Evolutionary conservation across 2,329 filamentous ascomycete species (phyloP).

Genomic region (Verticillium zaregamsianum): DNA sequence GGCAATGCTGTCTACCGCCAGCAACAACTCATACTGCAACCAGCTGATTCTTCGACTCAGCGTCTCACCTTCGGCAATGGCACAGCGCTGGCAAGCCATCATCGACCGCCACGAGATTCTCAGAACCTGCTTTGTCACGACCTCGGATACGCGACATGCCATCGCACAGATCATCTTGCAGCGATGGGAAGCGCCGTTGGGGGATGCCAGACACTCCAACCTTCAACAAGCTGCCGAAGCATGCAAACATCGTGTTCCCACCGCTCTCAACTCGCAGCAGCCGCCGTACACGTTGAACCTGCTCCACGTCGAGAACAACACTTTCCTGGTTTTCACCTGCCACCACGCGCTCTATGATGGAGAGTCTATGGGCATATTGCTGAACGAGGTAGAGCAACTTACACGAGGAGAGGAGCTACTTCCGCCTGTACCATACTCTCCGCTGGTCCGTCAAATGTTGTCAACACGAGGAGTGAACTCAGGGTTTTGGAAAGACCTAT

Average conservation of each 20-base stretch:
- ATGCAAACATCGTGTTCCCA: constrained; percentile 34
- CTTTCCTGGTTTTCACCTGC: constrained; percentile 45
- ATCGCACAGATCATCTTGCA: constrained; percentile 70
- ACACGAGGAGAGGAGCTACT: constrained; percentile 45
- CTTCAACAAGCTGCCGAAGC: constrained; percentile 31
- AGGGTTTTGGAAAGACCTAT: constrained; percentile 60
- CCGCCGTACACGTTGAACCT: constrained; percentile 43
- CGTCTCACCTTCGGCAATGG: constrained; percentile 45
- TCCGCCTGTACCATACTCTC: constrained; percentile 49
- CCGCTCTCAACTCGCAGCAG: constrained; percentile 36
- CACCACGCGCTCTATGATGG: constrained; percentile 90
- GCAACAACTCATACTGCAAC: constrained; percentile 64
- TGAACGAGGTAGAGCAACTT: constrained; percentile 64
- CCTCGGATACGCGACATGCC: constrained; percentile 53
- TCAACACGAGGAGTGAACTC: constrained; percentile 44
- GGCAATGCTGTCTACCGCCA: constrained; percentile 69
- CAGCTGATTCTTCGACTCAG: constrained; percentile 60
- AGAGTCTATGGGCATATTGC: constrained; percentile 65
- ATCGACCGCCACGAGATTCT: constrained; percentile 68
- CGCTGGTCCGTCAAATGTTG: constrained; percentile 60
- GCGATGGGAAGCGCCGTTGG: constrained; percentile 23
- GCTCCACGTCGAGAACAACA: constrained; percentile 23
- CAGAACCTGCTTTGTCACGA: constrained; percentile 70
- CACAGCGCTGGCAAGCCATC: constrained; percentile 58
- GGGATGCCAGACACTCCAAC: not conserved